Conservation (phyloP, 495 filamentous ascomycete genomes). For the Clavariopsis aquatica region DNA sequence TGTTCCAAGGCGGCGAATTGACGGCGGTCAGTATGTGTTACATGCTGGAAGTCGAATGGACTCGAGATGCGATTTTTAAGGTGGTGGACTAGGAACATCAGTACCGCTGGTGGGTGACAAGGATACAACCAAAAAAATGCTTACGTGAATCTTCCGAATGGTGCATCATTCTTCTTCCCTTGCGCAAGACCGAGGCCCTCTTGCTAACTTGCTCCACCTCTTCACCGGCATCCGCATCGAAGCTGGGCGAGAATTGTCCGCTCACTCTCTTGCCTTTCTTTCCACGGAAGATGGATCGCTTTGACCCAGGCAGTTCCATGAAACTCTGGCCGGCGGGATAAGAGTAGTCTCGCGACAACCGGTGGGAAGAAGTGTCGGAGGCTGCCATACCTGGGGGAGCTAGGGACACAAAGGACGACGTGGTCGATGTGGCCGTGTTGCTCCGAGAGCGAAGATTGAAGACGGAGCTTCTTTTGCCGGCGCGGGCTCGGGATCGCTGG, state of each 20-base stretch:
- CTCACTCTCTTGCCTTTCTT: conserved; percentile 30
- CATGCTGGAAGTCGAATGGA: conserved; percentile 86
- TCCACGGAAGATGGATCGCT: conserved; percentile 30
- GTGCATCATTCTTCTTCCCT: conserved; percentile 15
- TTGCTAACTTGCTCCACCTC: conserved; percentile 24
- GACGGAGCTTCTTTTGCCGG: conserved; percentile 35
- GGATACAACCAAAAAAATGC: background rate
- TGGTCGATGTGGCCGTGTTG: conserved; percentile 34
- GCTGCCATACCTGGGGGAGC: conserved; percentile 22
- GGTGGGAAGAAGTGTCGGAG: conserved; percentile 14
- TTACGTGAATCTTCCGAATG: conserved; percentile 23
- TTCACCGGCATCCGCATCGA: conserved; percentile 12
- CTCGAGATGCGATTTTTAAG: conserved; percentile 64
- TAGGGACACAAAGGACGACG: conserved; percentile 33
- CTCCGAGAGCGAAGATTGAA: conserved; percentile 39
- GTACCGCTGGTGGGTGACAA: background rate
- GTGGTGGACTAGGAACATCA: conserved; percentile 48
- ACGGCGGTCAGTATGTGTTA: conserved; percentile 71
- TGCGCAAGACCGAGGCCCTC: conserved; percentile 30
- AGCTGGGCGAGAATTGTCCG: conserved; percentile 13
- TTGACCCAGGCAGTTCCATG: conserved; percentile 16
- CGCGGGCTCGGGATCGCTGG: conserved; percentile 15
- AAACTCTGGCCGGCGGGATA: conserved; percentile 20
- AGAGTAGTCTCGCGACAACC: conserved; percentile 30
- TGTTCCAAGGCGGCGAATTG: conserved; percentile 62